These are phyloP conservation scores for Pseudogymnoascus sp. DNA, from an alignment of 2,329 filamentous ascomycete species.

Conservation along the genomic window DNA sequence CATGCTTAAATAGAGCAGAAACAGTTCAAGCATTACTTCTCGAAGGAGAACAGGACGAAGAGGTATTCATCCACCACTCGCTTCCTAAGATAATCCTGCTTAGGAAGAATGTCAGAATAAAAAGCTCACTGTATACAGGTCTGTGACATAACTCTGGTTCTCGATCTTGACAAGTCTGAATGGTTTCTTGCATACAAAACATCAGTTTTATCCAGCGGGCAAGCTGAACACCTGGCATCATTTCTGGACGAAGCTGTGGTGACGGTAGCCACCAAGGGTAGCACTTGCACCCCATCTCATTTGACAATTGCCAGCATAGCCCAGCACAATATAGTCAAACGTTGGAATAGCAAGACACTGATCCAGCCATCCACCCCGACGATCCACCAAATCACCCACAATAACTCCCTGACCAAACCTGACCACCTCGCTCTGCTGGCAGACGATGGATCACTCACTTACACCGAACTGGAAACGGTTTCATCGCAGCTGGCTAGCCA, in stretches of 20 bases:
- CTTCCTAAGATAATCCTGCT: neutral
- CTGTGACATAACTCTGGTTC: neutral
- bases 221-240: neutral
- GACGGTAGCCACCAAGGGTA: neutral
- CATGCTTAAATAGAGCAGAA: neutral
- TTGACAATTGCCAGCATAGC: neutral
- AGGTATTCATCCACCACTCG: neutral
- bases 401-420: neutral
- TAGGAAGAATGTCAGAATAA: neutral
- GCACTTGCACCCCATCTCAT: neutral
- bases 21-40: neutral
- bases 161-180: neutral
- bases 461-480: constrained; percentile 14
- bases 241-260: neutral
- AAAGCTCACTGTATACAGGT: neutral
- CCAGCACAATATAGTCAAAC: neutral
- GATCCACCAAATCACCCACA: neutral
- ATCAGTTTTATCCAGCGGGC: neutral
- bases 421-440: neutral
- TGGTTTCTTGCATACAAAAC: neutral
- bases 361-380: neutral
- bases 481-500: constrained; percentile 14
- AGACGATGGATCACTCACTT: constrained; percentile 17
- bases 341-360: neutral
- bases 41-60: neutral